A percentile compares a stretch with the other conserved stretches of the same genome.
Evolutionary conservation across 148 eudicot genomes (phyloP).

Genomic region (Arbutus unedo): DNA sequence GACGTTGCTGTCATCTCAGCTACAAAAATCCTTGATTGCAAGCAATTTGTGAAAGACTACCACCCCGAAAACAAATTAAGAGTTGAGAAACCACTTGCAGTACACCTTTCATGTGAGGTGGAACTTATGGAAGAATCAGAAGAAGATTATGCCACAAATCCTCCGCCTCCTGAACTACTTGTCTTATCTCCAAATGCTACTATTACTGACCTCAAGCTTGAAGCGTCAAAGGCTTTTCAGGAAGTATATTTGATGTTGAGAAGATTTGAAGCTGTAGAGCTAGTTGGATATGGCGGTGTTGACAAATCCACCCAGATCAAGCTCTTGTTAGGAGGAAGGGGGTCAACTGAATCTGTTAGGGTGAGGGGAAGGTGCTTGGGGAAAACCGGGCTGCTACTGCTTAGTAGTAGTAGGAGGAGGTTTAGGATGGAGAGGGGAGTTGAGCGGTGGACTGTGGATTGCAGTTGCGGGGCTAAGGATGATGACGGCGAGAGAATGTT

Average conservation of each 20-base stretch:
- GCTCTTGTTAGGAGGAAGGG: conserved; percentile 39
- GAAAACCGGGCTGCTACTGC: conserved; percentile 37
- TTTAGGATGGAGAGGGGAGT: conserved; percentile 78
- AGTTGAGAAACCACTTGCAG: conserved; percentile 22
- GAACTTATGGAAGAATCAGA: conserved; percentile 47
- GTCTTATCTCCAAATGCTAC: conserved; percentile 58
- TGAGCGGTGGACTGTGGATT: conserved; percentile 89
- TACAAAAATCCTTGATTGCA: conserved; percentile 74
- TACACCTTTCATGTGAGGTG: conserved; percentile 55
- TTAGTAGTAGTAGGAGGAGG: conserved; percentile 19
- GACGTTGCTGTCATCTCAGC: conserved; percentile 49
- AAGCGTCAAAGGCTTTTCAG: conserved; percentile 71
- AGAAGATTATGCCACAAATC: conserved; percentile 23
- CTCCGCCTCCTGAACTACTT: conserved; percentile 62
- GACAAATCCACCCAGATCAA: conserved; percentile 76
- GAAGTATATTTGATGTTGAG: conserved; percentile 74
- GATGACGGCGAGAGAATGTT: conserved; percentile 97
- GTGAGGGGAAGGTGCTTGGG: conserved; percentile 54
- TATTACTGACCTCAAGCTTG: conserved; percentile 61
- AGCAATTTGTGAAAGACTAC: conserved; percentile 87
- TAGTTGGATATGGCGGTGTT: conserved; percentile 67
- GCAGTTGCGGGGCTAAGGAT: conserved; percentile 81
- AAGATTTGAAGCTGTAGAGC: conserved; percentile 71
- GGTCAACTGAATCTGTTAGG: conserved; percentile 37
- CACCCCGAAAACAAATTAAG: conserved; percentile 35